Percentiles rank a stretch among this genome's conserved stretches.
These are phyloP conservation scores for Pyrenophora graminea DNA, from an alignment of 2,329 filamentous ascomycete genomes.

Conservation along the genomic window DNA sequence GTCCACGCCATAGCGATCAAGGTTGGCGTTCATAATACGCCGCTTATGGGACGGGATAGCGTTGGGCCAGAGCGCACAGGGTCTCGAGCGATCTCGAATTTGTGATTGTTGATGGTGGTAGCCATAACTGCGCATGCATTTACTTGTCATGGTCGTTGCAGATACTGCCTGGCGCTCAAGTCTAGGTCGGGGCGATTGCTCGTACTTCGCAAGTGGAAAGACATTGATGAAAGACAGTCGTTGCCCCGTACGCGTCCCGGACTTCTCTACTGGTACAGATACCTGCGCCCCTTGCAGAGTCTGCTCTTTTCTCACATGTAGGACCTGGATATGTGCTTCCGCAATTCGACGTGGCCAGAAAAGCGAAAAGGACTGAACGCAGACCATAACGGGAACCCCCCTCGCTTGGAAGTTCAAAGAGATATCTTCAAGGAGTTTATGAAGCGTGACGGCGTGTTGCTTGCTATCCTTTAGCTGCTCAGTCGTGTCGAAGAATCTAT, in stretches of 20 bases:
- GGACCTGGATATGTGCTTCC: conserved; percentile 29
- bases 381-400: conserved; percentile 29
- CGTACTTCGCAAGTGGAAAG: conserved; percentile 9
- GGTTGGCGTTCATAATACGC: conserved; percentile 19
- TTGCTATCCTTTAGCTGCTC: conserved; percentile 15
- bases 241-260: background rate
- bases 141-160: conserved; percentile 1
- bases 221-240: conserved; percentile 25
- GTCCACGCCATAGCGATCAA: conserved; percentile 29
- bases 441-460: conserved; percentile 19
- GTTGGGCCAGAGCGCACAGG: conserved; percentile 31
- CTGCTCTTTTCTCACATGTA: conserved; percentile 16
- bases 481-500: conserved; percentile 8
- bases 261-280: background rate
- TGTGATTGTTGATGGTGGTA: conserved; percentile 11
- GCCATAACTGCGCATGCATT: background rate
- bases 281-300: conserved; percentile 8
- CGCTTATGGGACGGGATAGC: conserved; percentile 30
- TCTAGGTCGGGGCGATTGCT: conserved; percentile 8
- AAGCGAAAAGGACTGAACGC: conserved; percentile 29
- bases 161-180: conserved; percentile 12
- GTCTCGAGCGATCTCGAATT: conserved; percentile 22
- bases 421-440: conserved; percentile 27
- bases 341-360: conserved; percentile 29
- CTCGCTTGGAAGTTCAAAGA: conserved; percentile 21